Evolutionary conservation across 2,329 filamentous ascomycete species (phyloP).

Genomic region (Ascochyta viciae-villosae): DNA sequence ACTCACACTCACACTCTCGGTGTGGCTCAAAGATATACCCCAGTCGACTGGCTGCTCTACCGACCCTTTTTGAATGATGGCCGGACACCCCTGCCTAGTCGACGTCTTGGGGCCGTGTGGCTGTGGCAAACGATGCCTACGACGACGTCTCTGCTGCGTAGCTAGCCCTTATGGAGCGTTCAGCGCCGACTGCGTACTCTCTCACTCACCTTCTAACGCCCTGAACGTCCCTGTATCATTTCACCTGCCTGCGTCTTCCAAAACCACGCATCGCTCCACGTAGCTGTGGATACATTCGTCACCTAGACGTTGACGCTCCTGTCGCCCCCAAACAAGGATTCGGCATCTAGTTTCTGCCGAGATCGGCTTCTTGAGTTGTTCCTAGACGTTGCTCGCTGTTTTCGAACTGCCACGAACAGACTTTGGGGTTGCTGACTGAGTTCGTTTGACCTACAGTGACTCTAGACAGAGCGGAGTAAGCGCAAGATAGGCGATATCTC

Average conservation of each 20-base stretch:
- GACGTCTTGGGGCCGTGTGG: constrained; percentile 2
- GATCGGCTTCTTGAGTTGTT: background rate
- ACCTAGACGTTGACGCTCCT: background rate
- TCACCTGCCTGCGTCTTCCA: background rate
- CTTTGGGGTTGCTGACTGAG: background rate
- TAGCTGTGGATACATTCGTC: background rate
- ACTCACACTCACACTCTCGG: background rate
- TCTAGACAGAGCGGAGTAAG: background rate
- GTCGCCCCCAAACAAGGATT: constrained; percentile 3
- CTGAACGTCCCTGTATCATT: background rate
- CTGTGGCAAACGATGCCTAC: constrained; percentile 7
- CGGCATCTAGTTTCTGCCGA: background rate
- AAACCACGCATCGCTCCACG: background rate
- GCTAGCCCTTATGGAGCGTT: constrained; percentile 8
- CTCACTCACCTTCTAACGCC: background rate
- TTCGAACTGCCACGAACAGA: background rate
- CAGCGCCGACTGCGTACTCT: constrained; percentile 4
- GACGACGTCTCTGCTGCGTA: constrained; percentile 2
- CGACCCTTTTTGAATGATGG: background rate
- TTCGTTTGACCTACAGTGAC: background rate
- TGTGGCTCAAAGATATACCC: background rate
- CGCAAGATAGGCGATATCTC: background rate
- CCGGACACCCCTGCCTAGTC: constrained; percentile 1
- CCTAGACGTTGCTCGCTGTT: background rate
- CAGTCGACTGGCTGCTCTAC: background rate